These are phyloP conservation scores for Microbotryum scabiosae DNA, from an alignment of 1,284 basidiomycete genomes.

Conservation along the genomic window DNA sequence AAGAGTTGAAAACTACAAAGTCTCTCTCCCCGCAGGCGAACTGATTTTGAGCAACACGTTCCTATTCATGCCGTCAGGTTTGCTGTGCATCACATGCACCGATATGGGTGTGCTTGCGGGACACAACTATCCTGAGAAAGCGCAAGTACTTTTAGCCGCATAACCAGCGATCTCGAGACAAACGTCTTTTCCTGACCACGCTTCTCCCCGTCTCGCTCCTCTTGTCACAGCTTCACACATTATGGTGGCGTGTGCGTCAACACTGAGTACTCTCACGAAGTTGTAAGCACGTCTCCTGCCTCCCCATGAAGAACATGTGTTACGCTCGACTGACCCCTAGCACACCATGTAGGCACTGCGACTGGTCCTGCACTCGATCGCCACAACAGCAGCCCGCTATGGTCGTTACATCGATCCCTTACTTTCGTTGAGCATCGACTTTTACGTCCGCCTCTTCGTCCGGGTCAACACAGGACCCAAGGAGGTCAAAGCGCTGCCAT, in stretches of 20 bases:
- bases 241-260: slow-evolving; percentile 91
- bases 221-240: slow-evolving; percentile 64
- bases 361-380: slow-evolving; percentile 75
- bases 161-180: too few relatives aligned
- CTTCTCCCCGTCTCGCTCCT: neutral
- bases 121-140: slow-evolving; percentile 92
- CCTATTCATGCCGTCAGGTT: slow-evolving; percentile 46
- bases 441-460: slow-evolving; percentile 90
- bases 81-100: slow-evolving; percentile 93
- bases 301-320: neutral
- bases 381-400: slow-evolving; percentile 80
- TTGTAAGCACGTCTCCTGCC: slow-evolving; percentile 46
- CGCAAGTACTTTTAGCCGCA: slow-evolving; percentile 46
- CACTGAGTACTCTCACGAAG: slow-evolving; percentile 90
- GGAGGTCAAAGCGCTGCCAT: slow-evolving; percentile 77
- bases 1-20: neutral
- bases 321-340: neutral
- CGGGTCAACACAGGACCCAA: slow-evolving; percentile 64
- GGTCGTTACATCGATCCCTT: slow-evolving; percentile 85
- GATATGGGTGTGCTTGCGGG: slow-evolving; percentile 91
- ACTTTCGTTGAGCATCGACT: slow-evolving; percentile 92
- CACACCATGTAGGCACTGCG: slow-evolving; percentile 60
- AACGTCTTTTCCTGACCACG: neutral
- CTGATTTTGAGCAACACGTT: neutral
- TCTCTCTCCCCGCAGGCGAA: too few relatives aligned